Base-by-base conservation (phyloP, 768 basidiomycete species). In the Boletus patriciae region DNA sequence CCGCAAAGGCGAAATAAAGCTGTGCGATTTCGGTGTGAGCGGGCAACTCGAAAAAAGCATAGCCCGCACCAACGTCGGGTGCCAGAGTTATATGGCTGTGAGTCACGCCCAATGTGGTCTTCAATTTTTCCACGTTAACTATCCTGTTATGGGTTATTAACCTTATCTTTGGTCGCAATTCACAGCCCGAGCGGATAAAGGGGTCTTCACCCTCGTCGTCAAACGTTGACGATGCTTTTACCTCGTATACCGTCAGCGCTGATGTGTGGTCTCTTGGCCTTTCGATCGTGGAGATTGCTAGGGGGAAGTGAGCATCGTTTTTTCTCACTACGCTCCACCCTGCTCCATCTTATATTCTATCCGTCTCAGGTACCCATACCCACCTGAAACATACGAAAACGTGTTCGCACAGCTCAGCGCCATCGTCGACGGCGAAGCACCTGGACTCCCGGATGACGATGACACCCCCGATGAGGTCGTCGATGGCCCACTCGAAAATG, bases 11-110 rank as follows among this genome's bases (percentile, higher is more conserved):
- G 78, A 92, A 56, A 80, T 98, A 71, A 98, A 98, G 74, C 81
- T 99, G 2, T 97, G 94, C 69, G 97, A 99, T 70, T 99, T 99
- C 71, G 97, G 97, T n/a, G 94, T 98, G 0, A 97, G 94, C 10
- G 96, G 96, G 7, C 95, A 99, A 70, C 83, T 99, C 38, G 96
- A 99, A 73, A 93, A 94, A 71, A 90, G 88, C 54, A 79, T 99
- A 21, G 97, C 97, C 18, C 96, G 95, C 75, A 99, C 97, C 7
- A 98, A 98, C 66, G 98, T 99, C 38, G 97, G 97, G 8, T 99
- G 97, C 70, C 97, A 99, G 72, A 89, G 86, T 58, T 99, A 99
- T 73, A 98, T 99, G 94, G 96, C 96, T 46, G 94, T 94, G 72
- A 71, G 88, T 80, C 37, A 44, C 40, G 10, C 33, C 18, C 51